Base-by-base conservation (phyloP, 2,329 filamentous ascomycete genomes). In the Calycina herbarum region DNA sequence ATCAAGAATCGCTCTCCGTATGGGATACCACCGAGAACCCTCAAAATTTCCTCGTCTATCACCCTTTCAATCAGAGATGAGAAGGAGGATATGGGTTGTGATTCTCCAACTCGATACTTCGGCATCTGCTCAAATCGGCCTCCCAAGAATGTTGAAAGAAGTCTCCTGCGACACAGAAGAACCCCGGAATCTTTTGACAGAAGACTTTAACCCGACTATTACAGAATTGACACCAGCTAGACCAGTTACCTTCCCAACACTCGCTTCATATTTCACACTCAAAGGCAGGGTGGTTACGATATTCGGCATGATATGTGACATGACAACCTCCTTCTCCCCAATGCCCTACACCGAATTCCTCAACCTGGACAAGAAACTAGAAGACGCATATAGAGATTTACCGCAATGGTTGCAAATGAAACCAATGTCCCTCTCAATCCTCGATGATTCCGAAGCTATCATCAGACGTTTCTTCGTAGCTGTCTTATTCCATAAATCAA, bases 101-200 rank as follows among this genome's bases (percentile, higher is more conserved):
- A 80, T 80, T 10, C 76, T 80, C 31, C 85, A 88, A 71, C 80
- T 89, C 51, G 88, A 91, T 73, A 75, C 87, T 2, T 74, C 89
- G 3, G 86, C 89, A 29, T 84, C 86, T 0, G 89, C 87, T 71
- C 87, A 90, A 72, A 81, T 89, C 66, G 88, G 88, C 1, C 78
- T 91, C 62, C 88, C 89, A 1, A 83, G 83, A 71, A 87, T 90
- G 84, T 81, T 90, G 59, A 82, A 86, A 66, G 81, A 82, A 29
- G 82, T 86, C 40, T 86, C 89, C 67, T 84, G 82, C 57, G 88
- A 91, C 71, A 88, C 86, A 0, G 77, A 80, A 1, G 75, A 87
- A 29, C 87, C 88, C 15, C 80, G 81, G 38, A 90, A 90, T 73
- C 74, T 90, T 42, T 80, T 85, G 56, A 88, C 91, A 72, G 82